phyloP scores from a whole-genome alignment of 805 yeast genomes.

The Suhomyces prunicola region DNA sequence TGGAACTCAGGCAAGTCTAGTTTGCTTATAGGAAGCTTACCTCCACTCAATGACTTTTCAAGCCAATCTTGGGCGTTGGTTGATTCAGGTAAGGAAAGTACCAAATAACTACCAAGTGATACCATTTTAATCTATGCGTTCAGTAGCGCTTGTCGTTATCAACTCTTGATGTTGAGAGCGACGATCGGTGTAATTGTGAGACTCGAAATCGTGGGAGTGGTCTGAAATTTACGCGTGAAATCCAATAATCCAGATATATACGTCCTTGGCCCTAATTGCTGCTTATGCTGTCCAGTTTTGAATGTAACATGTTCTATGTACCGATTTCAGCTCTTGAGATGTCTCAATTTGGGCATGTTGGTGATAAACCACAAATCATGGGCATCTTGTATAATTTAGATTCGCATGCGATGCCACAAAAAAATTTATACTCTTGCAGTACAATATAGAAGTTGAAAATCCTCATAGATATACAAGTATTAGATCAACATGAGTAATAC shows the following conservation, averaged over 20 bases:
- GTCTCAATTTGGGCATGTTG: not conserved
- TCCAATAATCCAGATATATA: not conserved
- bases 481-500: slow-evolving; percentile 47
- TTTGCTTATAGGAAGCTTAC: slow-evolving; percentile 53
- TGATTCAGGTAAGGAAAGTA: slow-evolving; percentile 60
- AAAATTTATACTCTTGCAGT: not conserved
- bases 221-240: not conserved
- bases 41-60: slow-evolving; percentile 52
- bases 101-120: slow-evolving; percentile 34
- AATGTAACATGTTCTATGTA: not conserved
- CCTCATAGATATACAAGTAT: slow-evolving; percentile 8
- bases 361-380: not conserved
- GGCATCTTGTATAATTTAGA: not conserved
- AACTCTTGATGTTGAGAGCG: not conserved
- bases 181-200: slow-evolving; percentile 1
- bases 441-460: not conserved
- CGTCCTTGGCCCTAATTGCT: not conserved
- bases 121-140: slow-evolving; percentile 1
- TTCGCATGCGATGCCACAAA: slow-evolving; percentile 1
- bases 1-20: slow-evolving; percentile 80
- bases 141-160: not conserved
- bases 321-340: not conserved
- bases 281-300: not conserved
- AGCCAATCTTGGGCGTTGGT: slow-evolving; percentile 51
- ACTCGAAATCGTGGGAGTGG: not conserved